phyloP scores from a whole-genome alignment of 169 alveolate species.

The Plasmodium gallinaceum region DNA sequence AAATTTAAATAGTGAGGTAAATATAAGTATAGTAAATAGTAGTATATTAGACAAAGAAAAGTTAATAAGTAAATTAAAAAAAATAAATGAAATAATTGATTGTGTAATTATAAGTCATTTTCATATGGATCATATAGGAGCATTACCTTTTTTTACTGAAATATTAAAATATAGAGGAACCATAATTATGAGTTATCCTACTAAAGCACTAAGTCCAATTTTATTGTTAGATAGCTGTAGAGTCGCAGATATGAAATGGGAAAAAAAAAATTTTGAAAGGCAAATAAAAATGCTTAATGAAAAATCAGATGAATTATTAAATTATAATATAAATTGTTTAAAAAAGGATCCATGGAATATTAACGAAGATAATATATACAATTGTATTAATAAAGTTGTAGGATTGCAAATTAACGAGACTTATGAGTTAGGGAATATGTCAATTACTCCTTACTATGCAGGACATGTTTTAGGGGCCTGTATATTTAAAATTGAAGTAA shows the following conservation, averaged over 20 bases:
- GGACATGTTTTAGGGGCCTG: slow-evolving; percentile 99
- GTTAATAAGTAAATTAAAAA: slow-evolving; percentile 51
- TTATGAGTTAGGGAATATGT: slow-evolving; percentile 87
- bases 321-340: slow-evolving; percentile 57
- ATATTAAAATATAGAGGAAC: slow-evolving; percentile 93
- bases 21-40: slow-evolving; percentile 70
- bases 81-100: slow-evolving; percentile 88
- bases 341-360: slow-evolving; percentile 88
- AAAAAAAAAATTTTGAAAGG: slow-evolving; percentile 79
- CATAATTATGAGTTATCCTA: slow-evolving; percentile 96
- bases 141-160: slow-evolving; percentile 98
- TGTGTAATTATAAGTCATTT: slow-evolving; percentile 96
- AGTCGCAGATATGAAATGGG: slow-evolving; percentile 88
- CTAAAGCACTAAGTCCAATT: slow-evolving; percentile 96
- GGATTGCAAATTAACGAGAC: slow-evolving; percentile 95
- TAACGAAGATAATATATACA: slow-evolving; percentile 89
- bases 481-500: slow-evolving; percentile 95
- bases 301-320: slow-evolving; percentile 72
- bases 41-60: slow-evolving; percentile 50
- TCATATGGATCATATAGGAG: slow-evolving; percentile 99
- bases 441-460: slow-evolving; percentile 97
- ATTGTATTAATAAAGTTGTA: slow-evolving; percentile 88
- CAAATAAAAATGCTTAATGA: slow-evolving; percentile 80
- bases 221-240: slow-evolving; percentile 97
- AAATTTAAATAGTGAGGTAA: slow-evolving; percentile 34